Evolutionary conservation across 2,329 filamentous ascomycete species (phyloP), one percentile per base, ranked within the genome.

Genomic region (Chrysosporium keratinophilum): DNA sequence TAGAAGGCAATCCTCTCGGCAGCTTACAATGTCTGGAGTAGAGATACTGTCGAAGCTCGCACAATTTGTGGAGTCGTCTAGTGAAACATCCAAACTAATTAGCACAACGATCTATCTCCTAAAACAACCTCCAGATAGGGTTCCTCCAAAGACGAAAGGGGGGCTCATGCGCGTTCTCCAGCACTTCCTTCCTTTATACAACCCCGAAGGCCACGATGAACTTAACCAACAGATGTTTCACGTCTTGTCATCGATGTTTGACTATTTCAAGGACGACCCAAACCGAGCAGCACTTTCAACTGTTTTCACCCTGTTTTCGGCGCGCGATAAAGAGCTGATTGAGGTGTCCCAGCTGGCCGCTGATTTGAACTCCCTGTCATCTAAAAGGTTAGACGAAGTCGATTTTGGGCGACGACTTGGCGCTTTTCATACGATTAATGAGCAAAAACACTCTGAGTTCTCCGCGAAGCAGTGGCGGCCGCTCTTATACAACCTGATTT

Each of bases 401-500:
- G 87, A 97, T 69, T 96, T 95, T 64, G 87, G 94, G 60, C 81
- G 80, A 54, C 84, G 93, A 14, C 77, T 95, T 5, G 72, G 77
- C 45, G 89, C 88, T 2, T 97, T 93, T 70, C 83, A 78, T 55
- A 67, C 72, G 6, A 83, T 97, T 58, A 86, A 84, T 35, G 78
- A 80, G 40, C 72, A 79, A 2, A 73, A 78, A n/a, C 81, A 80
- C 37, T 66, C 66, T 0, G 70, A 74, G 0, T 81, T 90, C 57
- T 83, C 79, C 0, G 71, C 82, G 1, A 78, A 79, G 55, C 87
- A 95, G 68, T 98, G 93, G 91, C 78, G 84, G 50, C 90, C 93
- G 5, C 70, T 98, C 17, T 72, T 97, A 10, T 86, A 90, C 71
- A 98, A 97, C 64, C 80, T 95, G 73, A 76, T 95, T 1, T 97